A percentile compares a stretch with the other conserved stretches of the same genome.
Conservation (phyloP, 106 monocot species). For the Iris macrosiphon region DNA sequence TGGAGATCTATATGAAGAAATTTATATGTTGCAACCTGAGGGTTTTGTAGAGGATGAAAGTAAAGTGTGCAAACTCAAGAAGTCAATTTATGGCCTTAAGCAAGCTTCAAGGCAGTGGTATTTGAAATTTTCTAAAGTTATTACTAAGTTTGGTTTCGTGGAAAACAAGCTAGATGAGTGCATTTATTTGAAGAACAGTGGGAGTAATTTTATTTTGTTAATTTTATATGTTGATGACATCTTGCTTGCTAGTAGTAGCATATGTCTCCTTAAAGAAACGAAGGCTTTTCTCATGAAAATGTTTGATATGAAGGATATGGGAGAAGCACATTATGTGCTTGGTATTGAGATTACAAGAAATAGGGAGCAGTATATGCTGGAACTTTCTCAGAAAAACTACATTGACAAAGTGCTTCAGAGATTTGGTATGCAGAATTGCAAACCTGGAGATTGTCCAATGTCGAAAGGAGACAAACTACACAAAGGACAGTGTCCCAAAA, state of each 20-base stretch:
- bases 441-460: background rate
- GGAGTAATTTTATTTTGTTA: background rate
- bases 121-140: conserved; percentile 1
- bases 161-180: conserved; percentile 5
- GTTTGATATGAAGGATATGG: conserved; percentile 4
- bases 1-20: conserved; percentile 10
- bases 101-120: conserved; percentile 1
- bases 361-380: background rate
- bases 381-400: background rate
- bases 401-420: background rate
- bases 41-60: background rate
- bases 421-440: background rate
- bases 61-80: conserved; percentile 8
- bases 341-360: background rate
- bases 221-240: conserved; percentile 6
- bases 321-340: background rate
- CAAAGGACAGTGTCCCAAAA: background rate
- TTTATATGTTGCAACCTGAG: conserved; percentile 5
- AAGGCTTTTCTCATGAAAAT: background rate
- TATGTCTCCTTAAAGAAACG: background rate
- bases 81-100: conserved; percentile 10
- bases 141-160: background rate
- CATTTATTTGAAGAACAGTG: background rate
- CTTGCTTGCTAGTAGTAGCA: background rate
- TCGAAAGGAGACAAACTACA: background rate